Percentiles rank a stretch among this genome's conserved stretches.
phyloP scores from a whole-genome alignment of 495 filamentous ascomycete species.

The Stereocaulon alpinum region DNA sequence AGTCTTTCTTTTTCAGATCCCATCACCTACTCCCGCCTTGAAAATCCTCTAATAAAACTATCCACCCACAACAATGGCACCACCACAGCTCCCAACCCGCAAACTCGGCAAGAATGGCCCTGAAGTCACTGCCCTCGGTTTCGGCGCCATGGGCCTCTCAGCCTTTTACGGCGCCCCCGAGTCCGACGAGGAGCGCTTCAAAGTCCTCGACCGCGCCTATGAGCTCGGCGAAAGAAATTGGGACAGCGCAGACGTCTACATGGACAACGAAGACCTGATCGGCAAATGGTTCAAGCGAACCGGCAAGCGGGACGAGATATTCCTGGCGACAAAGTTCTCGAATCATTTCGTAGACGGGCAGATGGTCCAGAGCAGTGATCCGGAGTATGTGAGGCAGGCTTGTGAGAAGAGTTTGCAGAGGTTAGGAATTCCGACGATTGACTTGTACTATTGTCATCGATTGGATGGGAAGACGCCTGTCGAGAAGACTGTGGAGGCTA shows the following conservation, averaged over 20 bases:
- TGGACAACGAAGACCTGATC: slow-evolving; percentile 30
- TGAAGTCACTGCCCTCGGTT: slow-evolving; percentile 41
- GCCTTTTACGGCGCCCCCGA: slow-evolving; percentile 35
- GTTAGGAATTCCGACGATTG: slow-evolving; percentile 30
- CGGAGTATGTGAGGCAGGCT: slow-evolving; percentile 35
- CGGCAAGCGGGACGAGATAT: slow-evolving; percentile 43
- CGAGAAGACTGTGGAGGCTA: slow-evolving; percentile 37
- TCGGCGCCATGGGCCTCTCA: slow-evolving; percentile 46
- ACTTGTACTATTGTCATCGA: slow-evolving; percentile 26
- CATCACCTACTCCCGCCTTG: too few species aligned
- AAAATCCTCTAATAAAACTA: too few species aligned
- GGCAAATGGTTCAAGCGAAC: slow-evolving; percentile 40
- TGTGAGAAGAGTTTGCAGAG: slow-evolving; percentile 35
- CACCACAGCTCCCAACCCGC: slow-evolving; percentile 30
- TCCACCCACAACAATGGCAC: neutral
- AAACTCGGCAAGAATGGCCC: slow-evolving; percentile 46
- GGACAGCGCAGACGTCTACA: slow-evolving; percentile 48
- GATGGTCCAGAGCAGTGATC: slow-evolving; percentile 28
- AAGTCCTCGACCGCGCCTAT: slow-evolving; percentile 37
- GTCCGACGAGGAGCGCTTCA: slow-evolving; percentile 31
- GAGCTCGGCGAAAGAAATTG: slow-evolving; percentile 47
- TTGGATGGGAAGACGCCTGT: slow-evolving; percentile 36
- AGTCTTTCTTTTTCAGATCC: too few species aligned
- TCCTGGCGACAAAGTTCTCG: slow-evolving; percentile 47
- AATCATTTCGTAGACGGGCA: slow-evolving; percentile 22